Conservation (phyloP, 2,329 filamentous ascomycete species). For the Aureobasidium sp. region DNA sequence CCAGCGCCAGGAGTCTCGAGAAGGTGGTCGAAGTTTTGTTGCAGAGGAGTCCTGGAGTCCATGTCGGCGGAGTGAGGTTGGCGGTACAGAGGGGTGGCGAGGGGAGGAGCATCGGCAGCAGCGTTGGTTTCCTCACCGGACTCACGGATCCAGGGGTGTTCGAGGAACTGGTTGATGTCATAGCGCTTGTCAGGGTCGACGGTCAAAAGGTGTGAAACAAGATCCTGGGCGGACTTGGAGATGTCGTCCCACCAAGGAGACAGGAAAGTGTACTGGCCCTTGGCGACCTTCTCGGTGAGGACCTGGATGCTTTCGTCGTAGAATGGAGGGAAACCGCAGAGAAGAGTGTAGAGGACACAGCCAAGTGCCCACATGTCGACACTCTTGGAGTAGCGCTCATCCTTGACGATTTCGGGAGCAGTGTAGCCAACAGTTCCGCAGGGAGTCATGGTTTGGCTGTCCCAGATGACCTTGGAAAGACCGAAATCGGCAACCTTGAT, state of each 20-base stretch:
- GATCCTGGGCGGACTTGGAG: slow-evolving; percentile 84
- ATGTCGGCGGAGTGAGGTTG: slow-evolving; percentile 40
- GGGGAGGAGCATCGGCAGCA: slow-evolving; percentile 60
- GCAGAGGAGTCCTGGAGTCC: slow-evolving; percentile 32
- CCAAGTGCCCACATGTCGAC: slow-evolving; percentile 99
- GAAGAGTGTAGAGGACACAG: slow-evolving; percentile 90
- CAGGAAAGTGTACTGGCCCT: slow-evolving; percentile 93
- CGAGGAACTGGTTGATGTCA: slow-evolving; percentile 84
- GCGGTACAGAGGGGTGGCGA: slow-evolving; percentile 58
- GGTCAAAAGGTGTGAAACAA: slow-evolving; percentile 86
- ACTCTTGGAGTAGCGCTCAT: slow-evolving; percentile 96
- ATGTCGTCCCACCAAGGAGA: slow-evolving; percentile 99
- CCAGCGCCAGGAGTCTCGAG: slow-evolving; percentile 47
- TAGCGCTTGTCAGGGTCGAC: slow-evolving; percentile 94
- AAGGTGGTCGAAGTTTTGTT: slow-evolving; percentile 46
- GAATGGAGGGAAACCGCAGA: slow-evolving; percentile 96
- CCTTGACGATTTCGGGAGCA: slow-evolving; percentile 96
- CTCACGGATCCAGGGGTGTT: slow-evolving; percentile 85
- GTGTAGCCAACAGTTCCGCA: slow-evolving; percentile 98
- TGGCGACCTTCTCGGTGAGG: slow-evolving; percentile 93
- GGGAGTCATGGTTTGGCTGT: slow-evolving; percentile 97
- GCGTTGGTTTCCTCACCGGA: slow-evolving; percentile 60
- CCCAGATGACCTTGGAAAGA: slow-evolving; percentile 96
- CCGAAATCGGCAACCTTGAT: slow-evolving; percentile 99
- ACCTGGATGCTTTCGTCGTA: slow-evolving; percentile 98